These are phyloP conservation scores for Ligustrum vulgare DNA, from an alignment of 257 asterid species.

Conservation along the genomic window DNA sequence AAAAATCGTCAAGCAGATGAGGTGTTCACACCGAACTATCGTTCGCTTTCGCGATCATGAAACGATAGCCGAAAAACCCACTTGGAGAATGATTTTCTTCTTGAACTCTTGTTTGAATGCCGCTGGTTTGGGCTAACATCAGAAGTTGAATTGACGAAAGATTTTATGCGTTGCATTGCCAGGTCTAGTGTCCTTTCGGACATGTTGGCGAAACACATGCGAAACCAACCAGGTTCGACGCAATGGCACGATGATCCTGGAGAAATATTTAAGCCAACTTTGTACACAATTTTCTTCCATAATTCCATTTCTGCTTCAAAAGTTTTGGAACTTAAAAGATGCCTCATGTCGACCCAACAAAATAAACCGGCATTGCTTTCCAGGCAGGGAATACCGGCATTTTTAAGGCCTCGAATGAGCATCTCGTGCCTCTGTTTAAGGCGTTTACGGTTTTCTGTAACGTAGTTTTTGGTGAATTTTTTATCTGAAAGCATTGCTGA, in stretches of 20 bases:
- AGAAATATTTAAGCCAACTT: conserved; percentile 56
- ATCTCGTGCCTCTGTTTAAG: conserved; percentile 40
- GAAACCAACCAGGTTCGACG: conserved; percentile 66
- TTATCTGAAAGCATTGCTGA: conserved; percentile 56
- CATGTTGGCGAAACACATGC: conserved; percentile 67
- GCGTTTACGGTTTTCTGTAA: conserved; percentile 42
- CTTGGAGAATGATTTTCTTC: conserved; percentile 43
- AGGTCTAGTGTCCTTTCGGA: conserved; percentile 47
- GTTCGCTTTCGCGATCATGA: conserved; percentile 56
- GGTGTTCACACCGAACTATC: conserved; percentile 33
- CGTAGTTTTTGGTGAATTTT: conserved; percentile 36
- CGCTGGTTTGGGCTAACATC: conserved; percentile 2
- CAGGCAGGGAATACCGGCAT: conserved; percentile 40
- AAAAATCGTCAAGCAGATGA: neutral
- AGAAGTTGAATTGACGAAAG: conserved; percentile 25
- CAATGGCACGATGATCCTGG: conserved; percentile 77
- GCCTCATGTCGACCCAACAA: conserved; percentile 68
- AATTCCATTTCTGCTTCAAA: conserved; percentile 63
- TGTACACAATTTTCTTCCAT: conserved; percentile 53
- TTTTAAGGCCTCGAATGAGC: conserved; percentile 41
- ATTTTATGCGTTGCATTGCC: conserved; percentile 44
- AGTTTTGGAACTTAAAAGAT: conserved; percentile 31
- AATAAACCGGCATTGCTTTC: conserved; percentile 59
- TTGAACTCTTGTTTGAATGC: conserved; percentile 30
- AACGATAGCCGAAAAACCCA: conserved; percentile 66